Evolutionary conservation across 768 basidiomycete genomes (phyloP).

Genomic region (Filobasidium wieringae): DNA sequence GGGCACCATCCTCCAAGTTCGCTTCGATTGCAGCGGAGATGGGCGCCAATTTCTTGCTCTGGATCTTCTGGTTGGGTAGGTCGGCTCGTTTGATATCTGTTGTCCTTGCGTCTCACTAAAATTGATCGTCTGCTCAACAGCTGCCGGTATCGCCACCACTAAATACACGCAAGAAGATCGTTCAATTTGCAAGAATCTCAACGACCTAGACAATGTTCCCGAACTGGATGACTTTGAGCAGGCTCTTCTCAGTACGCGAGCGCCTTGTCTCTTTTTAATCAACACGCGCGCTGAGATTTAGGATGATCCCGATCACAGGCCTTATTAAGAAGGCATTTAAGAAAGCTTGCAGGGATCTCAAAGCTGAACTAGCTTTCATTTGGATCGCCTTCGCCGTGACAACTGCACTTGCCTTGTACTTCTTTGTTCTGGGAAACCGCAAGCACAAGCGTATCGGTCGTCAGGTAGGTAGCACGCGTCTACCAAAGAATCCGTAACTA

Average conservation of each 20-base stretch:
- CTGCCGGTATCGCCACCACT: conserved; percentile 16
- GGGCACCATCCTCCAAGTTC: neutral
- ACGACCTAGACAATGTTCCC: conserved; percentile 20
- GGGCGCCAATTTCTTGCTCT: neutral
- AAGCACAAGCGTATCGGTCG: conserved; percentile 3
- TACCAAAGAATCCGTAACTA: neutral
- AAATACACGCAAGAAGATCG: conserved; percentile 14
- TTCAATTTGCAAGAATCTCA: conserved; percentile 21
- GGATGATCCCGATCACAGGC: conserved; percentile 1
- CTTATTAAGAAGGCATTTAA: conserved; percentile 20
- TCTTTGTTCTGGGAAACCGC: conserved; percentile 15
- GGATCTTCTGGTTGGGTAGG: conserved; percentile 27
- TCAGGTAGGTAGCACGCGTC: neutral
- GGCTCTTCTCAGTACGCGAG: conserved; percentile 12
- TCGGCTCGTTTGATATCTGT: neutral
- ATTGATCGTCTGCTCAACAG: conserved; percentile 6
- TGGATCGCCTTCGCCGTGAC: conserved; percentile 20
- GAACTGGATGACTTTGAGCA: conserved; percentile 16
- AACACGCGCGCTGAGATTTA: neutral
- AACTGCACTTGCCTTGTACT: conserved; percentile 10
- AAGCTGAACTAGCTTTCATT: conserved; percentile 22
- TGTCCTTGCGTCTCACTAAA: no score
- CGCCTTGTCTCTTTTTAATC: neutral
- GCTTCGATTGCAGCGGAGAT: conserved; percentile 2
- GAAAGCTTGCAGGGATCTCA: conserved; percentile 18